Base-by-base conservation (phyloP, 371 early-diverging fungal genomes). In the Chytridiales sp. region DNA sequence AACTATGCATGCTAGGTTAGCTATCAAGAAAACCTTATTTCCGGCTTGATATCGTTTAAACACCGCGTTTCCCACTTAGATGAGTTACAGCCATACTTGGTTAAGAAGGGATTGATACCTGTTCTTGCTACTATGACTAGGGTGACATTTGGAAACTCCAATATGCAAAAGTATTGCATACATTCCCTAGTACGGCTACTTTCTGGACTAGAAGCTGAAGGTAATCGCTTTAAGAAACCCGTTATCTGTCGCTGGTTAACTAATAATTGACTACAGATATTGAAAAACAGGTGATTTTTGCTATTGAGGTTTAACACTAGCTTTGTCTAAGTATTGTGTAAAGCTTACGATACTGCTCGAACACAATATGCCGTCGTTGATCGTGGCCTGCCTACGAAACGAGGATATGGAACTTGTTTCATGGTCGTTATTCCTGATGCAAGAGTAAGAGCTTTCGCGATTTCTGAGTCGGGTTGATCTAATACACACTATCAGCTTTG, bases 361-460 rank as follows among this genome's bases (percentile, higher is more conserved):
- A 8, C 76, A 85, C 61, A 77, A 85, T 31, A 82, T 90, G 46
- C 80, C 88, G 0, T 79, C 86, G 2, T 62, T 91, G 8, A 76
- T 89, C 4, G 78, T 84, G 1, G 79, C 83, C 9, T 89, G 87
- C 53, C 69, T 89, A 26, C 76, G 87, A 51, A 86, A 84, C 55
- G 91, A 90, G 31, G 92, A 91, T 70, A 74, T 79, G 31, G 90
- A 89, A 53, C 74, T 91, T 3, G 86, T 86, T n/a, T 88, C 85
- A 40, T 91, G 92, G 90, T 84, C 90, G 2, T 75, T 88, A 0
- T 87, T 87, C 41, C 61, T 91, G 1, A 82, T 90, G 77, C 90
- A 90, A 67, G 92, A 91, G 62, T 91, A 84, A 74, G 88, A 19
- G 34, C 35, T 31, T 50, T 1, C 35, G 26, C 35, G 30, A 1